Base-by-base conservation (phyloP, 169 alveolate genomes). In the Plasmodium adleri region DNA sequence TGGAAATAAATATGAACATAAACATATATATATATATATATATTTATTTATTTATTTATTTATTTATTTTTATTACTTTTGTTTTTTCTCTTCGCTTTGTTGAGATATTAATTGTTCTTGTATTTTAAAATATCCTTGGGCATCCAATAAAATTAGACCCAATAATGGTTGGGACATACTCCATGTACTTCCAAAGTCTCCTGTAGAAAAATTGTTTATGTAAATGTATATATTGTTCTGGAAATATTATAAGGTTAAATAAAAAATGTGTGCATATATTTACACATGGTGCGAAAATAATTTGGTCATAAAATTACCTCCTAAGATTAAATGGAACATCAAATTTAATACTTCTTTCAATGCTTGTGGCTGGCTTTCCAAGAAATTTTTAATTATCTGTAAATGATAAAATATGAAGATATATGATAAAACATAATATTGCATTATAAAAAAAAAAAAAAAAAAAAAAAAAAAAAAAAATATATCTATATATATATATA, bases 111-210 rank as follows among this genome's bases (percentile, higher is more conserved):
- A 85, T 26, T 88, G 93, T 67, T 95, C 96, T 17, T 94, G 97
- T n/a, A 95, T 91, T 63, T 93, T 88, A 71, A 90, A 88, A 75
- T 92, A 95, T 28, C 94, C 97, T 68, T 88, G 88, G 32, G 93
- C 90, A 89, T 92, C 94, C 72, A 97, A 93, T 47, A 97, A 88
- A 47, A 97, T 96, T 90, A 97, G 85, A 3, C 98, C 99, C 74
- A 97, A 92, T 43, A 97, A 86, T n/a, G 98, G 98, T 32, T 98
- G 92, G 32, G 98, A 96, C 87, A 97, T 92, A 63, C 97, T 92
- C 98, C 98, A 97, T 50, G 98, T 95, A 63, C 95, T 88, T 52
- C 95, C 93, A 74, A 95, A 94, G 60, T 96, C 97, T 56, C 98
- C 98, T 83, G 45, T 62, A 10, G 45, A 20, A 60, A 60, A 22